Conservation (phyloP, 116 monocot genomes). For the Papilionanthe hybrid region DNA sequence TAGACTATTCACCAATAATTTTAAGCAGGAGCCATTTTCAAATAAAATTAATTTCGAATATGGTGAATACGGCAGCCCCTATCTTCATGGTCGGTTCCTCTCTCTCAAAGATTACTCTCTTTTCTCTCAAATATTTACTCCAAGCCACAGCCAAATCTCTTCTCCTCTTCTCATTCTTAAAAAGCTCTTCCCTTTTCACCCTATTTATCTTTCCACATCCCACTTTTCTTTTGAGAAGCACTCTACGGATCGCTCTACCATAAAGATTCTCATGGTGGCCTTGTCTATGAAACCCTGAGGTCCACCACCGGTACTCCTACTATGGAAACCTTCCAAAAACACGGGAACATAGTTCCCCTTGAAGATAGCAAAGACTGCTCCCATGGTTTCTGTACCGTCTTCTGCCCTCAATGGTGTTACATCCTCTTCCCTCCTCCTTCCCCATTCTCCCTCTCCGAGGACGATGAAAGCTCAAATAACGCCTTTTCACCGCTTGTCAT, state of each 20-base stretch:
- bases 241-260: background rate
- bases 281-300: background rate
- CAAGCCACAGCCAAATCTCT: too few relatives aligned
- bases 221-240: too few relatives aligned
- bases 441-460: slow-evolving; percentile 12
- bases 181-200: too few relatives aligned
- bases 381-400: slow-evolving; percentile 16
- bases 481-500: slow-evolving; percentile 35
- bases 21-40: too few relatives aligned
- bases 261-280: background rate
- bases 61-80: too few relatives aligned
- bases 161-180: too few relatives aligned
- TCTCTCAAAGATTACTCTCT: too few relatives aligned
- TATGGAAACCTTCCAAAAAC: slow-evolving; percentile 11
- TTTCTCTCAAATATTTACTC: too few relatives aligned
- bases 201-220: too few relatives aligned
- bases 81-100: too few relatives aligned
- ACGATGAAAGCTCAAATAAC: background rate
- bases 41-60: too few relatives aligned
- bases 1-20: too few relatives aligned
- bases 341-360: slow-evolving; percentile 3
- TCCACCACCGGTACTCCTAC: background rate
- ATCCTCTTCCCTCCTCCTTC: slow-evolving; percentile 20
- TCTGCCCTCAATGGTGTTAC: slow-evolving; percentile 27
- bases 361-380: slow-evolving; percentile 21